These are phyloP conservation scores for Saccharomycopsis hybrid DNA, from an alignment of 1,139 yeast genomes.

Conservation along the genomic window DNA sequence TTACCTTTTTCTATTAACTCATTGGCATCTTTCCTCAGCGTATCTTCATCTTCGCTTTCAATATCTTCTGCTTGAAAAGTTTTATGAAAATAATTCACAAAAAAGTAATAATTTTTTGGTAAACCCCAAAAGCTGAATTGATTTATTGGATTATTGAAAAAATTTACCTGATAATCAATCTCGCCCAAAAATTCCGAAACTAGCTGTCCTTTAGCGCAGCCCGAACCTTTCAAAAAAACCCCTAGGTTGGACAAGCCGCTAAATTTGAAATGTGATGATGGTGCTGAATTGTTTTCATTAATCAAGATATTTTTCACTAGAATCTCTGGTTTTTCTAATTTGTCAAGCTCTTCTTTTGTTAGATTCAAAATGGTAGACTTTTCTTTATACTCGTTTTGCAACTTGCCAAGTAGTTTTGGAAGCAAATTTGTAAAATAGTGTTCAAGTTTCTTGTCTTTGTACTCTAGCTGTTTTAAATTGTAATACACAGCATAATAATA, in stretches of 20 bases:
- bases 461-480: constrained; percentile 16
- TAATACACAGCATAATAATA: constrained; percentile 19
- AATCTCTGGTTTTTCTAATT: constrained; percentile 1
- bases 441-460: constrained; percentile 7
- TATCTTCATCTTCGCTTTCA: neutral
- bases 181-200: constrained; percentile 72
- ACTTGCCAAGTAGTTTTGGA: constrained; percentile 1
- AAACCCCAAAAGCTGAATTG: constrained; percentile 81
- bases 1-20: neutral
- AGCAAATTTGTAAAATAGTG: constrained; percentile 3
- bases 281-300: constrained; percentile 16
- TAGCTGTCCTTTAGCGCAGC: constrained; percentile 44
- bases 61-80: neutral
- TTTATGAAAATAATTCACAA: constrained; percentile 34
- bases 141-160: constrained; percentile 58
- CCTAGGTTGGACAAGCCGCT: constrained; percentile 71
- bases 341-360: neutral
- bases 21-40: neutral
- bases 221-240: constrained; percentile 41
- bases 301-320: constrained; percentile 14
- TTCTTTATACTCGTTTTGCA: neutral
- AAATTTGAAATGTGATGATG: constrained; percentile 33
- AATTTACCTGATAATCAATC: constrained; percentile 55
- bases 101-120: constrained; percentile 71
- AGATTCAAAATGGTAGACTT: neutral